These are phyloP conservation scores for Escovopsis sp. DNA, from an alignment of 2,329 filamentous ascomycete genomes.

Conservation along the genomic window DNA sequence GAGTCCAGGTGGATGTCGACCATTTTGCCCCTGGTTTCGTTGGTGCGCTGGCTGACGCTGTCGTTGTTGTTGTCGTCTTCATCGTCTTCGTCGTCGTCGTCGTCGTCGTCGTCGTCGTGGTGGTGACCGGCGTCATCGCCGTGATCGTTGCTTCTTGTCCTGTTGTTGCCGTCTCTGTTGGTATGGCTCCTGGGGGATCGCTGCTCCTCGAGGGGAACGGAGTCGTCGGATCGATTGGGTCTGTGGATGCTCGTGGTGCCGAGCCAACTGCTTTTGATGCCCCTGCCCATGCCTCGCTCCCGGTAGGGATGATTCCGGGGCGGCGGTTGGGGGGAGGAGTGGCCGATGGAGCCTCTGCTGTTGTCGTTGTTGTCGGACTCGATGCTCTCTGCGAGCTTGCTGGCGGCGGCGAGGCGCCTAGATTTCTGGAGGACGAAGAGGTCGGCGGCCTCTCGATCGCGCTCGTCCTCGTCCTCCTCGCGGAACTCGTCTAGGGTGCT, in stretches of 20 bases:
- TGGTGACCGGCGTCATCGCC: constrained; percentile 17
- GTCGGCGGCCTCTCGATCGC: constrained; percentile 83
- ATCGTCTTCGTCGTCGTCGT: too few species aligned
- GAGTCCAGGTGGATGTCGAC: constrained; percentile 77
- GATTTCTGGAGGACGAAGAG: constrained; percentile 84
- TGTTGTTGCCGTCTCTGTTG: too few species aligned
- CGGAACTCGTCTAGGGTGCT: constrained; percentile 80
- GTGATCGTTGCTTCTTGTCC: constrained; percentile 22
- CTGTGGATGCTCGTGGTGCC: constrained; percentile 30
- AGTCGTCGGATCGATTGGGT: constrained; percentile 13
- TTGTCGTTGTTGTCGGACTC: constrained; percentile 55
- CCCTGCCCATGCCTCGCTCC: constrained; percentile 31
- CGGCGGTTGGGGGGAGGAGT: constrained; percentile 14
- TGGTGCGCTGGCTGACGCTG: constrained; percentile 14
- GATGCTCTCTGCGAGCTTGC: constrained; percentile 69
- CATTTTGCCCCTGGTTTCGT: constrained; percentile 46
- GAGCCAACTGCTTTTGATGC: constrained; percentile 51
- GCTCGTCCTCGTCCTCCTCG: constrained; percentile 83
- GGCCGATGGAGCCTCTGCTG: constrained; percentile 22
- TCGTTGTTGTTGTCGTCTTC: constrained; percentile 9
- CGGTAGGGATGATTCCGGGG: constrained; percentile 22
- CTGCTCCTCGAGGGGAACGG: constrained; percentile 24
- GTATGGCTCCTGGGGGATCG: too few species aligned
- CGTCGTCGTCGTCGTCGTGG: too few species aligned
- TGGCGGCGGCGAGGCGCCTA: constrained; percentile 71